phyloP scores from a whole-genome alignment of 345 rosid genomes.

The Lenwebbia sp. region DNA sequence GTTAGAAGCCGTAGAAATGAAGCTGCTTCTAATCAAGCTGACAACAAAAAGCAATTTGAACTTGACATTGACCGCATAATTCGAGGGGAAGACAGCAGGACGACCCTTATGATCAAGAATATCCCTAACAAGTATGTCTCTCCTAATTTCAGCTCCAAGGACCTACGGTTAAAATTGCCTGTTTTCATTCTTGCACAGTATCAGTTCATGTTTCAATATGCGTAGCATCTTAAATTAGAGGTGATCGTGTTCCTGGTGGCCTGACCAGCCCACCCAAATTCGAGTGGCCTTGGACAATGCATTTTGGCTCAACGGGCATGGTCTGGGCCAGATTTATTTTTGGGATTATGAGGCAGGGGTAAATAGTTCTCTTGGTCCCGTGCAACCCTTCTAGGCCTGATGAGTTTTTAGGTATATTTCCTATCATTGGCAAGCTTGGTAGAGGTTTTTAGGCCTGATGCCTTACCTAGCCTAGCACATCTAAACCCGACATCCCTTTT shows the following conservation, averaged over 20 bases:
- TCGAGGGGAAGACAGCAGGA: constrained; percentile 71
- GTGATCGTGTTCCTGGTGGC: not conserved
- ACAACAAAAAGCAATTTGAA: constrained; percentile 71
- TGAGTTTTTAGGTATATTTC: not conserved
- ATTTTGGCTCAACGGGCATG: not conserved
- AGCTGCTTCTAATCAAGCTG: constrained; percentile 50
- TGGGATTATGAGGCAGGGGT: not conserved
- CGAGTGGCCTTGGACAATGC: not conserved
- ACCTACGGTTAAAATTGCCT: not conserved
- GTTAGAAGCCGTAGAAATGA: constrained; percentile 79
- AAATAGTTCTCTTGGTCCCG: not conserved
- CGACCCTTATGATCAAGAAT: constrained; percentile 95
- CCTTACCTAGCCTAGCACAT: not conserved
- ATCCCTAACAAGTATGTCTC: constrained; percentile 85
- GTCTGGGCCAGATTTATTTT: not conserved
- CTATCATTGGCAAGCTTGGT: not conserved
- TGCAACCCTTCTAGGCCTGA: not conserved
- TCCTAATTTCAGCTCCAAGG: not conserved
- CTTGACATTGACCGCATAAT: constrained; percentile 75
- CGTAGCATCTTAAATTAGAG: not conserved
- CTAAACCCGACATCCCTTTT: not conserved
- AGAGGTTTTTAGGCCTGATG: not conserved
- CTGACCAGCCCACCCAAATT: not conserved
- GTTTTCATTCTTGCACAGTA: not conserved
- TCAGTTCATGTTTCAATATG: not conserved